Evolutionary conservation across 2,329 filamentous ascomycete species (phyloP), one percentile per base, ranked within the genome.

Genomic region (Paradendryphiella salina): DNA sequence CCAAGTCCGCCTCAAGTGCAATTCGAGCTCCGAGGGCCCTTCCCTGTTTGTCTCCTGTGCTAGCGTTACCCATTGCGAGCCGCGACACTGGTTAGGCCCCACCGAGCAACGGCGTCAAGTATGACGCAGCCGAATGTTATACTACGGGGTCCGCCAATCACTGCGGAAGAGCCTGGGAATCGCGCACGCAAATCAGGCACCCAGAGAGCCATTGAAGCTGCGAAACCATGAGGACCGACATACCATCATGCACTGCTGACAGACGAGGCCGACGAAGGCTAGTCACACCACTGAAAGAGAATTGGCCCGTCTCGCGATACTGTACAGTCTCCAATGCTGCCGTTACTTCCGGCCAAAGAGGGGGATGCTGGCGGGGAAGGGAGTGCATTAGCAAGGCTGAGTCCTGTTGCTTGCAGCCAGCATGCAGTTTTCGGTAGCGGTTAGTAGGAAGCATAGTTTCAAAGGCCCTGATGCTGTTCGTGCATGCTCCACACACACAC

Each of bases 341-440:
- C 57, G 57, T 53, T 43, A 17, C 43, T 51, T 58, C 57, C 57
- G 54, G 57, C 42, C 42, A 45, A 41, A 37, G 45, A 36, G 35
- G 39, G 46, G 29, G 23, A 39, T 49, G 34, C 20, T n/a, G 18
- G 31, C 20, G 8, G 35, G 20, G 45, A 34, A 39, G 35, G 35
- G n/a, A 17, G 20, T 15, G 28, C 26, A 34, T 36, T 11, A 23
- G 46, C 49, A 55, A 46, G 52, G 52, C 52, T 53, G 39, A 43
- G 43, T 29, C 33, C 15, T 43, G 26, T 35, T 18, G 46, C 50
- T 40, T 28, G 28, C 31, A 45, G 23, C 23, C 23, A 26, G 23
- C 23, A 26, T 26, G 23, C 23, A 26, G 2, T 26, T 26, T 26
- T 26, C 8, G 23, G 23, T 26, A 26, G 23, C 8, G 8, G 23